Percentiles rank a stretch among this genome's conserved stretches.
Evolutionary conservation across 495 filamentous ascomycete species (phyloP).

Genomic region (Penicillium paradoxum): DNA sequence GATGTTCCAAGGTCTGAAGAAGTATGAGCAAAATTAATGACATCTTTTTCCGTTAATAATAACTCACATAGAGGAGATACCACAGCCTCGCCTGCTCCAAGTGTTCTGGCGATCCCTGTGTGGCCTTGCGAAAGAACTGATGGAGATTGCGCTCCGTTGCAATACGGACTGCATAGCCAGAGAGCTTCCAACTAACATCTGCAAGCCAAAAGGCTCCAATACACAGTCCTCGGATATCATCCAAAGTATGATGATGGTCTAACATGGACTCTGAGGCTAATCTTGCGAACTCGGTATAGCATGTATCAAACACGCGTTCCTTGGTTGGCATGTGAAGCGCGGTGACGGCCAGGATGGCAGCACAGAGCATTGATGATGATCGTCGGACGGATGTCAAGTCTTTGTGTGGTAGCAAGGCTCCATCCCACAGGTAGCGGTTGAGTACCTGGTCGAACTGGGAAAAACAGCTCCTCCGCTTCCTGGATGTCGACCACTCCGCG

Average conservation of each 20-base stretch:
- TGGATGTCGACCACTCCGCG: constrained; percentile 42
- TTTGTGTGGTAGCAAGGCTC: constrained; percentile 42
- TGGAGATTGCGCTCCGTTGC: constrained; percentile 50
- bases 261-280: constrained; percentile 50
- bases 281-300: constrained; percentile 49
- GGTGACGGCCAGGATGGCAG: constrained; percentile 48
- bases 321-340: constrained; percentile 47
- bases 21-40: constrained; percentile 12
- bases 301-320: constrained; percentile 44
- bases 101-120: constrained; percentile 42
- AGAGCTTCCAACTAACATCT: constrained; percentile 53
- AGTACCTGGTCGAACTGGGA: constrained; percentile 48
- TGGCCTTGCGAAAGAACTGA: constrained; percentile 47
- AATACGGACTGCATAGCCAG: constrained; percentile 52
- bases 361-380: constrained; percentile 46
- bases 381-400: constrained; percentile 41
- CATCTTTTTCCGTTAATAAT: neutral
- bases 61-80: constrained; percentile 51
- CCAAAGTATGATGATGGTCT: constrained; percentile 44
- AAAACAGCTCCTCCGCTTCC: constrained; percentile 48
- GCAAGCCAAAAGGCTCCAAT: constrained; percentile 54
- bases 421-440: constrained; percentile 52
- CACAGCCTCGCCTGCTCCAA: constrained; percentile 44
- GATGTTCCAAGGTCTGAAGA: constrained; percentile 48
- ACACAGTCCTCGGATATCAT: constrained; percentile 50